Evolutionary conservation across 306 rosid species (phyloP), one percentile per base, ranked within the genome.

Genomic region (Mimosa pudica): DNA sequence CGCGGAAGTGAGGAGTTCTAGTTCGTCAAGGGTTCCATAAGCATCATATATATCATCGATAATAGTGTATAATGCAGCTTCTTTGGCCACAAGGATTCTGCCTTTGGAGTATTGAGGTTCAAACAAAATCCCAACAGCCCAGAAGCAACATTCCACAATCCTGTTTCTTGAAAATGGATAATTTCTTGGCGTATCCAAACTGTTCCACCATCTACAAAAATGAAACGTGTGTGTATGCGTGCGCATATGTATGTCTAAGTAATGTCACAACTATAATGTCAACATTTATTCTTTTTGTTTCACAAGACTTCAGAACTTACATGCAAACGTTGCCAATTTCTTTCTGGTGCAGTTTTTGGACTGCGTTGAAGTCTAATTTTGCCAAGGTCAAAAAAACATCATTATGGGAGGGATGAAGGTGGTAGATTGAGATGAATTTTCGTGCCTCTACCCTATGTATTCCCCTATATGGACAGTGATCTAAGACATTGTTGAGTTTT

Each of bases 181-280:
- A 8, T 77, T 82, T 55, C 62, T 57, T 18, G 45, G 49, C 5
- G 46, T 38, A 47, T 87, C 80, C 32, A 88, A 75, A 24, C 81
- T 81, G 8, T 87, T 83, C 91, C 88, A 87, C 92, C 91, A 87
- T 76, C 90, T 83, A 49, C 14, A 58, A 0, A 58, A 20, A 20
- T 9, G 0, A 3, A 58, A 24, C 30, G 30, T 24, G 30, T 24
- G 30, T 24, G 30, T 24, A 24, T 24, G 30, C 30, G 30, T 24
- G 30, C 30, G 30, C 30, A 6, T 10, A 9, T 54, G 17, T 17
- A 14, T 58, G 35, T 3, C 9, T 58, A 18, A 18, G 0, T 18
- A 20, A 58, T 18, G 3, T 55, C 20, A 9, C 10, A 9, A 8
- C 35, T 14, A 52, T 5, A 52, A 14, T 52, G 20, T 52, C 17